These are phyloP conservation scores for Gynandropsis gynandra DNA, from an alignment of 345 rosid species.

Conservation along the genomic window DNA sequence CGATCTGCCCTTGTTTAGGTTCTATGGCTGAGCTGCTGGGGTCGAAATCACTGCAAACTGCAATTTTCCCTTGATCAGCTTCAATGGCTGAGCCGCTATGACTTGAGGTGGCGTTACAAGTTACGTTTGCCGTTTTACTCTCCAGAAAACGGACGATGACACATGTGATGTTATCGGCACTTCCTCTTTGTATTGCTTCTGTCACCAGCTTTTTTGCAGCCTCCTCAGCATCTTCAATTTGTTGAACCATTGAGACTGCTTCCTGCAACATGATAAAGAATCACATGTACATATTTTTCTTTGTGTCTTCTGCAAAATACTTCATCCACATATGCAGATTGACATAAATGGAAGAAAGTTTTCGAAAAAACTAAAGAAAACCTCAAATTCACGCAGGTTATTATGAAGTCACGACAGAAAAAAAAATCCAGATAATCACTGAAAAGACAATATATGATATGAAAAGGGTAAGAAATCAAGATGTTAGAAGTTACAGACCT, in stretches of 20 bases:
- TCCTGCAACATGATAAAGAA: slow-evolving; percentile 38
- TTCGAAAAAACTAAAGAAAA: no score
- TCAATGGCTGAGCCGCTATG: slow-evolving; percentile 12
- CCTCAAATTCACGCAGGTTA: no score
- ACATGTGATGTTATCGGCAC: slow-evolving; percentile 94
- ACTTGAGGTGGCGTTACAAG: slow-evolving; percentile 5
- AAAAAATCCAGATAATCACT: no score
- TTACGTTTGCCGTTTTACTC: slow-evolving; percentile 15
- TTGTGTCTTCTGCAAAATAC: no score
- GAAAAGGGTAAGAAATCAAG: no score
- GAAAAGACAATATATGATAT: no score
- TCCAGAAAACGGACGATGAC: slow-evolving; percentile 72
- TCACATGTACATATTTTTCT: background rate
- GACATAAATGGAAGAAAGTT: no score
- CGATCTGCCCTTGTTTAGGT: slow-evolving; percentile 14
- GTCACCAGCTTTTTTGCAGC: slow-evolving; percentile 73
- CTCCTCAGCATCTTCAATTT: slow-evolving; percentile 73
- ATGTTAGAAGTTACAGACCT: slow-evolving; percentile 60
- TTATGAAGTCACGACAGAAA: no score
- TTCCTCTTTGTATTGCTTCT: slow-evolving; percentile 83
- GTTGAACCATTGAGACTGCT: slow-evolving; percentile 77
- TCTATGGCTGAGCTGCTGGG: slow-evolving; percentile 16
- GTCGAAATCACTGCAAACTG: background rate
- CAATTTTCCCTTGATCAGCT: background rate
- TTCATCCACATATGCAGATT: no score